A percentile compares a stretch with the other conserved stretches of the same genome.
Evolutionary conservation across 2,329 filamentous ascomycete species (phyloP).

Genomic region (Fusarium denticulatum): DNA sequence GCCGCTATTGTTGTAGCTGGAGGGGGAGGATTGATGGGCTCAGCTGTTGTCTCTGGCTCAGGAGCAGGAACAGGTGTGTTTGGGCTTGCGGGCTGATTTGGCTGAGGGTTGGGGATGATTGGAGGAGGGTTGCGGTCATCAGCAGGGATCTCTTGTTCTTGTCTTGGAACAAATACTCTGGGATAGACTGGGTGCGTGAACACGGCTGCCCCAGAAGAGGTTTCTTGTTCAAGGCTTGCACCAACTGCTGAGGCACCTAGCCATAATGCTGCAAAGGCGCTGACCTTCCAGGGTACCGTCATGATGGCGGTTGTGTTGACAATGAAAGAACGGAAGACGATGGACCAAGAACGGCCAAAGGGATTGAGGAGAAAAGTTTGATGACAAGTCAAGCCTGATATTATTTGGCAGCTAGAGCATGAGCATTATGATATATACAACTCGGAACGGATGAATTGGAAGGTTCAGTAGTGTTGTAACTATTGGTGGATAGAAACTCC

Average conservation of each 20-base stretch:
- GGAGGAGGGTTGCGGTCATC: background rate
- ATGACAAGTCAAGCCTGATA: background rate
- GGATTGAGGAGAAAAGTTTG: rapidly evolving
- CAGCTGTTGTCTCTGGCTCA: background rate
- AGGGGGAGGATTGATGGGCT: background rate
- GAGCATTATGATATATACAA: background rate
- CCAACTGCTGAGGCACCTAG: background rate
- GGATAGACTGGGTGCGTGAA: background rate
- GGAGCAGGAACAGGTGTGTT: background rate
- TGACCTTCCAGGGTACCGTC: background rate
- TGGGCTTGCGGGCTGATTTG: background rate
- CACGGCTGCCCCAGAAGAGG: background rate
- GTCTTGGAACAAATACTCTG: background rate
- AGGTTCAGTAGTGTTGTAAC: no score
- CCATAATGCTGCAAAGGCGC: background rate
- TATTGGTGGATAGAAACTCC: background rate
- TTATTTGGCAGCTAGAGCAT: background rate
- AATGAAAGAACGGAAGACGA: background rate
- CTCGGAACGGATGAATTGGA: no score
- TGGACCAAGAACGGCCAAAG: rapidly evolving
- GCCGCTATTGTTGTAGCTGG: background rate
- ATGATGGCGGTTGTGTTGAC: background rate
- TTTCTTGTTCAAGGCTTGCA: background rate
- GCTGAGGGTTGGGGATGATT: background rate
- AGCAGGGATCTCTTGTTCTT: background rate